phyloP scores from a whole-genome alignment of 805 yeast genomes.

The Hanseniaspora nectarophila region DNA sequence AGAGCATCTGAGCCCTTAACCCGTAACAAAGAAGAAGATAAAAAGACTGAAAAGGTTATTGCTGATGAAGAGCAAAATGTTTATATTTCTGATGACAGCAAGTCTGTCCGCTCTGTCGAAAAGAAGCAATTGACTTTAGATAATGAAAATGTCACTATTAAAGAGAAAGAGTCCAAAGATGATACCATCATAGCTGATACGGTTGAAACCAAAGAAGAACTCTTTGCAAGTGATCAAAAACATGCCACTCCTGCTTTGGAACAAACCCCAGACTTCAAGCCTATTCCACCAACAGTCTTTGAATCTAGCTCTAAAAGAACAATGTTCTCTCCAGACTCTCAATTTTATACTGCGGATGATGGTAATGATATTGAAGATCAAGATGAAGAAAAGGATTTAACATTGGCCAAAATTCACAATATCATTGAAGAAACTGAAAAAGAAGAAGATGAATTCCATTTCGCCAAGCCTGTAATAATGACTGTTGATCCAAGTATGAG shows the following conservation, averaged over 20 bases:
- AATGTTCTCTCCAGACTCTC: neutral
- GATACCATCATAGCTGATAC: no score
- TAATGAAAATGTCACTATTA: neutral
- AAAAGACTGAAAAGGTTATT: neutral
- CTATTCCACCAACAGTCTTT: neutral
- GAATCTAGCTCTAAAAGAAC: neutral
- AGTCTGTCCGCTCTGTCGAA: neutral
- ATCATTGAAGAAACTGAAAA: neutral
- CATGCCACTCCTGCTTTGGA: neutral
- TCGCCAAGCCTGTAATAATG: neutral
- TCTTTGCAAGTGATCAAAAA: neutral
- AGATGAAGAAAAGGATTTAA: neutral
- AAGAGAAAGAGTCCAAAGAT: no score
- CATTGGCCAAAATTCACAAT: neutral
- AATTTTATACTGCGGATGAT: slow-evolving; percentile 4
- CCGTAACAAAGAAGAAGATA: neutral
- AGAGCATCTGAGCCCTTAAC: neutral
- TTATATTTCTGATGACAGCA: no score
- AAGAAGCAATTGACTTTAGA: neutral
- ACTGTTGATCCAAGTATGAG: neutral
- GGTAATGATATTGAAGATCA: neutral
- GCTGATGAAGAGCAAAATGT: neutral
- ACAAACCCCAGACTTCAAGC: slow-evolving; percentile 2
- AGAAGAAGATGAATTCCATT: neutral
- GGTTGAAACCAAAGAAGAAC: neutral